Conservation (phyloP, 768 basidiomycete species). For the Mycena pura region DNA sequence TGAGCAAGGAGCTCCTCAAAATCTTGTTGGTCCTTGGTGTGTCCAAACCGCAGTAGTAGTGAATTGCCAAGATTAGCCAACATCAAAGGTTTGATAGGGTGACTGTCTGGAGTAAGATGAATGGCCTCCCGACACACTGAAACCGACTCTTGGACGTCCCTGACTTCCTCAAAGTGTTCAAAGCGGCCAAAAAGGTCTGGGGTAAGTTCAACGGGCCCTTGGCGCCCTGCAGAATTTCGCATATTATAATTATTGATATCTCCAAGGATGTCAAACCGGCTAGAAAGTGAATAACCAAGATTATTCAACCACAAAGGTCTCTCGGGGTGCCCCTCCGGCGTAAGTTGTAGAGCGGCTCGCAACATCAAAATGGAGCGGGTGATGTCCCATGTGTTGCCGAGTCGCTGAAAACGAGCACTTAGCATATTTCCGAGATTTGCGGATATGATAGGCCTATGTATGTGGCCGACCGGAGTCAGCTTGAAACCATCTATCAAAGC, state of each 20-base stretch:
- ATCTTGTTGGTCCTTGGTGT: background rate
- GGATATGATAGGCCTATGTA: conserved; percentile 1
- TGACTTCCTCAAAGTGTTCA: background rate
- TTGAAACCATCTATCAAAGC: conserved; percentile 8
- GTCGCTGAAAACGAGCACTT: conserved; percentile 26
- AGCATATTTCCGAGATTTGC: conserved; percentile 25
- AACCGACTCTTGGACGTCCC: conserved; percentile 14
- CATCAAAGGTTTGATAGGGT: conserved; percentile 4
- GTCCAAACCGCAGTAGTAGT: background rate
- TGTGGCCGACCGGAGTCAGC: conserved; percentile 16
- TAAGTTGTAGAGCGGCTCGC: conserved; percentile 22
- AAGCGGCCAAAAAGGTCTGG: conserved; percentile 20
- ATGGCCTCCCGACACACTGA: conserved; percentile 7
- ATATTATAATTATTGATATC: conserved; percentile 29
- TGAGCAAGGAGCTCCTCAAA: background rate
- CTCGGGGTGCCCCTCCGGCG: conserved; percentile 24
- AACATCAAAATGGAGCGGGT: conserved; percentile 25
- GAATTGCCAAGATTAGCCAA: conserved; percentile 17
- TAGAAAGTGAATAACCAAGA: conserved; percentile 28
- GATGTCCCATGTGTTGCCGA: conserved; percentile 28
- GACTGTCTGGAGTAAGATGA: conserved; percentile 23
- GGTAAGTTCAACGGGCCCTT: too few relatives aligned
- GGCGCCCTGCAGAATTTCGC: too few relatives aligned
- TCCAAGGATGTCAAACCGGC: conserved; percentile 25
- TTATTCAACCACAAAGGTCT: conserved; percentile 39